Percentiles rank a stretch among this genome's conserved stretches.
phyloP scores from a whole-genome alignment of 2,329 filamentous ascomycete species.

The Fusarium devonianum region DNA sequence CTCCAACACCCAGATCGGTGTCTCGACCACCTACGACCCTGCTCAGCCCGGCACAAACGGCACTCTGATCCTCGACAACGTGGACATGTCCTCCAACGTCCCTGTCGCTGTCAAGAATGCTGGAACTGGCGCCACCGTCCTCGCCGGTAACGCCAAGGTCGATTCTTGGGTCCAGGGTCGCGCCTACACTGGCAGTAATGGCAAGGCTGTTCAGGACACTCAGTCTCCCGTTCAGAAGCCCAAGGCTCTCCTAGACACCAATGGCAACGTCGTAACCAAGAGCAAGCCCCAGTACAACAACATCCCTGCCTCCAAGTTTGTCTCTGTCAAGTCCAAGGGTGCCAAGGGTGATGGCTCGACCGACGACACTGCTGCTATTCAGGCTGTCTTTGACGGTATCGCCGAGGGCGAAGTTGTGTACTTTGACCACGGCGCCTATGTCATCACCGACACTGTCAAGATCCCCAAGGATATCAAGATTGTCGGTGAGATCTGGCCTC shows the following conservation, averaged over 20 bases:
- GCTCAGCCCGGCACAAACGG: constrained; percentile 73
- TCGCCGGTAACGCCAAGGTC: constrained; percentile 74
- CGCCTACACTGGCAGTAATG: constrained; percentile 62
- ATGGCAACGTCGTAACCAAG: constrained; percentile 78
- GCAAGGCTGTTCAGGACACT: constrained; percentile 66
- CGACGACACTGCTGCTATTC: constrained; percentile 87
- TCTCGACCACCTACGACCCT: constrained; percentile 76
- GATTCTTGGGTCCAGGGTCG: constrained; percentile 81
- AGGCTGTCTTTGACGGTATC: constrained; percentile 75
- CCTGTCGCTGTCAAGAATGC: constrained; percentile 69
- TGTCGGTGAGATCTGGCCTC: constrained; percentile 88
- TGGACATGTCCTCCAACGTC: constrained; percentile 77
- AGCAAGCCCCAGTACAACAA: constrained; percentile 88
- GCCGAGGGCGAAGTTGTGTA: constrained; percentile 71
- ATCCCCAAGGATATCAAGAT: constrained; percentile 84
- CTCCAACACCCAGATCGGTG: constrained; percentile 75
- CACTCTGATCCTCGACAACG: constrained; percentile 86
- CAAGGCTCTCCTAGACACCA: constrained; percentile 65
- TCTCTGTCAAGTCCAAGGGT: constrained; percentile 82
- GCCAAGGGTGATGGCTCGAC: constrained; percentile 87
- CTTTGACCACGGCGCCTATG: constrained; percentile 78
- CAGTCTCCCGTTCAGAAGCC: constrained; percentile 68
- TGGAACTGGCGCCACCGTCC: constrained; percentile 64
- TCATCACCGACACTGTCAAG: constrained; percentile 73
- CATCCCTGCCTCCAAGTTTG: constrained; percentile 71